Conservation (phyloP, 225 moss, liverwort and hornwort genomes). For the Antitrichia curtipendula region DNA sequence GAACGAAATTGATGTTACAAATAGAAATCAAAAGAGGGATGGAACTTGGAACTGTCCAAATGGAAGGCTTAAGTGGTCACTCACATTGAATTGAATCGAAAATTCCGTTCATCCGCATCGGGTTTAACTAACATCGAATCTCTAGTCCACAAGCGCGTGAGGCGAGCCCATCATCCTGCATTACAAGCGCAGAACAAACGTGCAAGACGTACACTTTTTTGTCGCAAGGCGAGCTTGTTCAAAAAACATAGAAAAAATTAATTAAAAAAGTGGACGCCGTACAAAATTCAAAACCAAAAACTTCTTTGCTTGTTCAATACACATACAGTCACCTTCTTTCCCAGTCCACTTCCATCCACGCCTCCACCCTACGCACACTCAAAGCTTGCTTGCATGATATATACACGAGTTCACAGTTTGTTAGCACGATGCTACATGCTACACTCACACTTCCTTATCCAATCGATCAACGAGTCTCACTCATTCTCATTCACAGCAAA, state of each 20-base stretch:
- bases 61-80: not conserved
- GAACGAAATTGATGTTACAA: not conserved
- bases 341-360: not conserved
- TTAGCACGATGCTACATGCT: not conserved
- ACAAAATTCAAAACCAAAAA: not conserved
- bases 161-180: not conserved
- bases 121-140: not conserved
- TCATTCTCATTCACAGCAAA: not conserved
- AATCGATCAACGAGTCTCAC: not conserved
- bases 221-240: not conserved
- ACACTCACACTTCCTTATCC: not conserved
- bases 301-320: not conserved
- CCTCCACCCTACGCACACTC: not conserved
- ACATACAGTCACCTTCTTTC: too few species aligned
- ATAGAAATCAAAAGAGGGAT: not conserved
- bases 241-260: not conserved
- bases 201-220: not conserved
- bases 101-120: not conserved
- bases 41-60: not conserved
- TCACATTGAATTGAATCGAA: not conserved
- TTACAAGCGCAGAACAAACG: not conserved
- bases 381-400: not conserved
- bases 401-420: not conserved
- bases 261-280: not conserved
- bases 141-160: not conserved